Evolutionary conservation across 164 flowering plant genomes (phyloP).

Genomic region (Liriodendron chinense): DNA sequence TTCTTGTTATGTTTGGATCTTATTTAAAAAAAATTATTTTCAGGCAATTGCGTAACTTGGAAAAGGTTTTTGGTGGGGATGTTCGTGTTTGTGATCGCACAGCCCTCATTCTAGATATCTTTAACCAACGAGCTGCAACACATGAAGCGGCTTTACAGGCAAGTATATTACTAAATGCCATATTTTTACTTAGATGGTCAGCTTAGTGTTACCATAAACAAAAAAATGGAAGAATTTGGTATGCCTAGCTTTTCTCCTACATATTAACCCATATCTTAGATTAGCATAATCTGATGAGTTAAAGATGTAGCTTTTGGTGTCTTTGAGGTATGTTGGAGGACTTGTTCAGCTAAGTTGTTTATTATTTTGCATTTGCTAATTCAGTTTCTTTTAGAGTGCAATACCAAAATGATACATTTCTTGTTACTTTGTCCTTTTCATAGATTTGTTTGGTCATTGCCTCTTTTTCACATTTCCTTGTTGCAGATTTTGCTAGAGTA

Average conservation of each 20-base stretch:
- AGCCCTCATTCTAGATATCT: conserved; percentile 90
- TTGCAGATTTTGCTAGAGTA: no score
- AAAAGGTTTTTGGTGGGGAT: conserved; percentile 84
- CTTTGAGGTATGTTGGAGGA: background rate
- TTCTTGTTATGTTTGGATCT: background rate
- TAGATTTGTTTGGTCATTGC: no score
- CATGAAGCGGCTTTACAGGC: conserved; percentile 97
- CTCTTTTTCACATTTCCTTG: no score
- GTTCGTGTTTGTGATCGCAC: conserved; percentile 96
- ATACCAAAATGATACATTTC: no score
- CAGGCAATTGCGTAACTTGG: conserved; percentile 91
- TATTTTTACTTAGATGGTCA: background rate
- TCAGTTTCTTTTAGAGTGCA: no score
- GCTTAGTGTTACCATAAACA: background rate
- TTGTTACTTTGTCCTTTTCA: no score
- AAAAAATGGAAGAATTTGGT: background rate
- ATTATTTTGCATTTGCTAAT: background rate
- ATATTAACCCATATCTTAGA: no score
- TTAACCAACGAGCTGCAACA: conserved; percentile 94
- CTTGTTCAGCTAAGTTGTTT: background rate
- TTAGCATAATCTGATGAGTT: no score
- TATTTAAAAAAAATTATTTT: conserved; percentile 1
- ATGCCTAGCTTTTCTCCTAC: background rate
- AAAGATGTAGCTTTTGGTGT: background rate
- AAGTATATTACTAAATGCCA: conserved; percentile 7